Percentiles rank a stretch among this genome's conserved stretches.
These are phyloP conservation scores for Cystobasidiopsis lactophilus DNA, from an alignment of 768 basidiomycete genomes.

Conservation along the genomic window DNA sequence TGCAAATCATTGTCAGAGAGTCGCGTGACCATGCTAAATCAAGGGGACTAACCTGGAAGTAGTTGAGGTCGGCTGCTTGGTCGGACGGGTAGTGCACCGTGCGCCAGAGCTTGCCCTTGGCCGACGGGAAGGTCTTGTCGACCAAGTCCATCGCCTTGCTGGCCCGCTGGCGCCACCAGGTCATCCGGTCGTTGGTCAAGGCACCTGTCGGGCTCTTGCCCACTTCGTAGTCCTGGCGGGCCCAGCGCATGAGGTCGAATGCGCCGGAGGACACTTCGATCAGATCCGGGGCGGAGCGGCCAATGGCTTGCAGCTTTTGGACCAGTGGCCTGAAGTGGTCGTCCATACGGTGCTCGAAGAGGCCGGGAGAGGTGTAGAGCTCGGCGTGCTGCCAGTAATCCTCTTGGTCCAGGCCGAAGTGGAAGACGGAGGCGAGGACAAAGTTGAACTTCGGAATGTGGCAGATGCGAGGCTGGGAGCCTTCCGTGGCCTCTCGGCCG, in stretches of 20 bases:
- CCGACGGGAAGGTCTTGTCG: conserved; percentile 11
- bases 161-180: conserved; percentile 16
- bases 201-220: conserved; percentile 6
- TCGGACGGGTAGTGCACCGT: conserved; percentile 14
- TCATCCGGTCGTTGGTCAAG: conserved; percentile 13
- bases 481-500: conserved; percentile 16
- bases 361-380: conserved; percentile 15
- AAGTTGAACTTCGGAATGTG: conserved; percentile 19
- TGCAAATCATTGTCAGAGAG: background rate
- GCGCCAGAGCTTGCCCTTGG: conserved; percentile 15
- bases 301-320: conserved; percentile 13
- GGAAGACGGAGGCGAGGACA: conserved; percentile 18
- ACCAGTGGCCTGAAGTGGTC: conserved; percentile 14
- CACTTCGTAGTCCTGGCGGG: conserved; percentile 13
- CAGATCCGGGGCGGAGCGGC: conserved; percentile 18
- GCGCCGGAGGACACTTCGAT: conserved; percentile 17
- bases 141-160: conserved; percentile 12
- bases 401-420: conserved; percentile 21
- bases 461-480: conserved; percentile 17
- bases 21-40: background rate
- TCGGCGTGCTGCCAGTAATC: conserved; percentile 17
- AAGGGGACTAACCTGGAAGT: conserved; percentile 16
- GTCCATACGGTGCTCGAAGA: conserved; percentile 17
- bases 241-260: conserved; percentile 19
- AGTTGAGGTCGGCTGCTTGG: conserved; percentile 17